These are phyloP conservation scores for Verticillium klebahnii DNA, from an alignment of 2,329 filamentous ascomycete genomes.

Conservation along the genomic window DNA sequence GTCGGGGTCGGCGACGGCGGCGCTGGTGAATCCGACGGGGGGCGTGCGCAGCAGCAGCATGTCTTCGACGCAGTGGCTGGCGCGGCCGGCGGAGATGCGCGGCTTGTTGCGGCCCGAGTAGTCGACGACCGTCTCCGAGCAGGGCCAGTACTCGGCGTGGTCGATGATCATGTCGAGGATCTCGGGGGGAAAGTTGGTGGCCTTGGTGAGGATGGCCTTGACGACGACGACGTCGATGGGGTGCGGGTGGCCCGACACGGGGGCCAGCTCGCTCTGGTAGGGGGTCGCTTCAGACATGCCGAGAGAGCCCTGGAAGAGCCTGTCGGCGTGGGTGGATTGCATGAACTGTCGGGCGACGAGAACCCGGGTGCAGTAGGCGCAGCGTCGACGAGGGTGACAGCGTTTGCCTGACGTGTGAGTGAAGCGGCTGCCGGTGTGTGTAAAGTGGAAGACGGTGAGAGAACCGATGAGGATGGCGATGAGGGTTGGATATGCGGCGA, in stretches of 20 bases:
- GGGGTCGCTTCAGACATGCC: neutral
- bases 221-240: slow-evolving; percentile 45
- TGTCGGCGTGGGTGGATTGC: neutral
- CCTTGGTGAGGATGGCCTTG: slow-evolving; percentile 41
- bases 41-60: slow-evolving; percentile 32
- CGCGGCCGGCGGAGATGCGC: slow-evolving; percentile 16
- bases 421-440: neutral
- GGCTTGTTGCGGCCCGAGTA: slow-evolving; percentile 14
- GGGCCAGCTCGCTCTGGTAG: neutral
- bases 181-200: slow-evolving; percentile 44
- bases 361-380: neutral
- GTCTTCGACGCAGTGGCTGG: slow-evolving; percentile 16
- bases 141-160: slow-evolving; percentile 59
- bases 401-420: neutral
- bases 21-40: slow-evolving; percentile 29
- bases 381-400: neutral
- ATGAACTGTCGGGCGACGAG: neutral
- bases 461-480: neutral
- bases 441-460: neutral
- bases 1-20: slow-evolving; percentile 3
- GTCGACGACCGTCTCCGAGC: slow-evolving; percentile 31
- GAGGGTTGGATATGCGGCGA: neutral
- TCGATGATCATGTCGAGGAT: slow-evolving; percentile 54
- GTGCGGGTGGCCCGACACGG: slow-evolving; percentile 25
- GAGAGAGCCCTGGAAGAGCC: neutral